Evolutionary conservation across 768 basidiomycete genomes (phyloP), one percentile per base, ranked within the genome.

Genomic region (Termitomyces sp.): DNA sequence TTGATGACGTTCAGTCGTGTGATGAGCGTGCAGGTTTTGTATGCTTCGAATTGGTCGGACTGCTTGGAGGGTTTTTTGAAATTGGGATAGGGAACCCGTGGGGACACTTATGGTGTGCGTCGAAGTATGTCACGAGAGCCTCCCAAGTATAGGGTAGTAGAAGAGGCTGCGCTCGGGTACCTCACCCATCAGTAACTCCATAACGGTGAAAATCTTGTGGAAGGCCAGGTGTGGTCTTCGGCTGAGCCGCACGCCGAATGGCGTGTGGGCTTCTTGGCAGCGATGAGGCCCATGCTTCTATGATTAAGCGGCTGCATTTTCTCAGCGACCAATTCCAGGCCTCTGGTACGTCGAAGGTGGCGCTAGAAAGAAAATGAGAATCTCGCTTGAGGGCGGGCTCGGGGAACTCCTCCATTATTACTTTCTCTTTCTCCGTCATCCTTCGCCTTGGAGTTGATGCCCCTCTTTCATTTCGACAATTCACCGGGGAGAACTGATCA

Each of bases 1-100:
- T 98, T 98, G 81, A 98, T 96, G 53, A 98, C 96, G 70, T 96
- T 98, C 32, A 99, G 83, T 19, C 96, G 92, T 54, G 89, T 83
- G 69, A 99, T 92, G 48, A 99, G 81, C 11, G 92, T 90, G 70
- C 91, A 90, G 2, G 83, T 75, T 62, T 85, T 90, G 70, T 91
- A 90, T 3, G 83, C 75, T 62, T 85, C 82, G 71, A 98, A 98
- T 54, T 84, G 85, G 0, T 80, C 71, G 5, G 89, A 80, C 70
- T 97, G 86, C 47, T 82, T 83, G 78, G 40, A 99, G 82, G 0
- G 93, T 92, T 27, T 77, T 70, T 70, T 96, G 93, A 82, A 99
- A 98, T 64, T 92, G 87, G 21, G 89, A 87, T 40, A 98, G 83
- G 37, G n/a, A n/a, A n/a, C n/a, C n/a, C n/a, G n/a, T n/a, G n/a